Conservation (phyloP, 331 rosid species). For the Stylosanthes scabra region DNA sequence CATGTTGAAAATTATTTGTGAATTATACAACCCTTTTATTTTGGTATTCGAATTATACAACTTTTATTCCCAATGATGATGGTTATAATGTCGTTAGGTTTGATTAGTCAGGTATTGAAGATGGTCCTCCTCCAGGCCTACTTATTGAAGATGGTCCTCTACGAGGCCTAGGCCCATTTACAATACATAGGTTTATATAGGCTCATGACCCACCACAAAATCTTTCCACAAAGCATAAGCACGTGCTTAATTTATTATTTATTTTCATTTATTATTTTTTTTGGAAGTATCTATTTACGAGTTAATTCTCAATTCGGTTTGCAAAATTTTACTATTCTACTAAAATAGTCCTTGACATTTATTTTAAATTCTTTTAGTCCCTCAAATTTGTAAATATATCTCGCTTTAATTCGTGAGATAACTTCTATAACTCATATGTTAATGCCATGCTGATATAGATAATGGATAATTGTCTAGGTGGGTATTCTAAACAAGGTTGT, state of each 20-base stretch:
- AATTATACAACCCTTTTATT: neutral
- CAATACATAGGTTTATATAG: neutral
- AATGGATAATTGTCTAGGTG: too few relatives aligned
- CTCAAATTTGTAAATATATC: too few relatives aligned
- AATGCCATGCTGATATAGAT: too few relatives aligned
- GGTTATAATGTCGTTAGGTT: neutral
- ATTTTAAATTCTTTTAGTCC: too few relatives aligned
- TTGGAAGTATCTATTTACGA: neutral
- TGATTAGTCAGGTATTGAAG: constrained; percentile 35
- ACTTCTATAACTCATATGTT: too few relatives aligned
- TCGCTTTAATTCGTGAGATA: too few relatives aligned
- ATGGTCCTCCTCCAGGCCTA: constrained; percentile 28
- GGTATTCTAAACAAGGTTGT: too few relatives aligned
- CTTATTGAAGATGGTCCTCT: neutral
- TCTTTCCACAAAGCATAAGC: neutral
- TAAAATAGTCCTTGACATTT: too few relatives aligned
- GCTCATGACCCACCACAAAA: neutral
- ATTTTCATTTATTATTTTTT: too few relatives aligned
- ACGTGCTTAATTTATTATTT: too few relatives aligned
- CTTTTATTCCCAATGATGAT: neutral
- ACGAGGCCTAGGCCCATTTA: constrained; percentile 37
- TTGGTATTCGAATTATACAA: neutral
- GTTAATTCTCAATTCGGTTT: neutral
- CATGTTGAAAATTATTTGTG: neutral
- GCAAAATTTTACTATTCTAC: too few relatives aligned